Base-by-base conservation (phyloP, 495 filamentous ascomycete species). In the Daldinia bambusicola region DNA sequence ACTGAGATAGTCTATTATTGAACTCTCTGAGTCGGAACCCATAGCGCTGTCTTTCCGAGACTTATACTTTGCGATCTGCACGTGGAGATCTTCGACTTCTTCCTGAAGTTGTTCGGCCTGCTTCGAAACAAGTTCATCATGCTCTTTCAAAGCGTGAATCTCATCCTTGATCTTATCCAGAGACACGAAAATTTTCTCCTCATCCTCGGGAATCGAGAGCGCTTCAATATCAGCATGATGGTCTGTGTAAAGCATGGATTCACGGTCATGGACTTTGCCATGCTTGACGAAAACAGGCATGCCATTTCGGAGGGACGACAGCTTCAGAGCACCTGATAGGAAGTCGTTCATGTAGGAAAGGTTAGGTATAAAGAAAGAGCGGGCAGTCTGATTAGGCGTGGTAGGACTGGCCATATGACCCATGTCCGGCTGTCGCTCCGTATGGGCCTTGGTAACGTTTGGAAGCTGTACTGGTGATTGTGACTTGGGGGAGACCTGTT, bases 131-230 rank as follows among this genome's bases (percentile, higher is more conserved):
- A 83, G 74, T 18, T 83, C 82, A 55, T 84, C 80, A 65, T 85
- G 83, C 48, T 85, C 83, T 57, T 84, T 82, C 52, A 84, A 74
- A 58, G 82, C 78, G 55, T 80, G 74, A 57, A 85, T 80, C 63
- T 85, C 83, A 34, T 84, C 81, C 57, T 80, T 82, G 81, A 85
- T 84, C 82, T 84, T 85, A 83, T 85, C 83, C 76, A 84, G 73
- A 10, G 83, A 84, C 30, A 84, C 83, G 58, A 85, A 84, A 34
- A 85, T 84, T 53, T 82, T 76, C 74, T 81, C 79, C 63, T 85
- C 83, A 57, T 84, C 83, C 55, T 82, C 75, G 41, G 78, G 77
- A 30, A 84, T 77, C 31, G 75, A 67, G 26, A 82, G 70, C 0
- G 59, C 76, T 60, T 82, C 80, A 10, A 85, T 61, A 14, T 80